Conservation (phyloP, 257 asterid genomes). For the Solanum chaucha region DNA sequence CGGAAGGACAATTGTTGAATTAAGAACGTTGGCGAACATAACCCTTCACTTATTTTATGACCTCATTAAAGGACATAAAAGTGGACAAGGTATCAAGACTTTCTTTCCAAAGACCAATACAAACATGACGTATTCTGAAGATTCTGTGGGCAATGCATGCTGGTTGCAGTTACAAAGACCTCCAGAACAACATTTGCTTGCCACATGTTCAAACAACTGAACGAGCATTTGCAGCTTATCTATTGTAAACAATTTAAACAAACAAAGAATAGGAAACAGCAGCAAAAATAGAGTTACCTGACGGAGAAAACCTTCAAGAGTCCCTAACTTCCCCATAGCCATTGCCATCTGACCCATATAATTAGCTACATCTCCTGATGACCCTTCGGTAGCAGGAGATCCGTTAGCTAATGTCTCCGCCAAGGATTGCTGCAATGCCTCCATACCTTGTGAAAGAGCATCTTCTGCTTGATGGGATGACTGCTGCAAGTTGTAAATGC, state of each 20-base stretch:
- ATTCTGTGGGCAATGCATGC: not conserved
- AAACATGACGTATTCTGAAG: not conserved
- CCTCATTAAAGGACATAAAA: not conserved
- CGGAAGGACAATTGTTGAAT: not conserved
- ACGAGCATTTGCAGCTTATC: not conserved
- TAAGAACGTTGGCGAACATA: not conserved
- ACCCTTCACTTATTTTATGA: not conserved
- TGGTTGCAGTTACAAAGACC: not conserved
- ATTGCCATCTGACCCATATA: constrained; percentile 99
- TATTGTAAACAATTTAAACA: not conserved
- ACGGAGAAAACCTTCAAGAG: constrained; percentile 74
- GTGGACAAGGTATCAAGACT: not conserved
- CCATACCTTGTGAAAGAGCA: constrained; percentile 95
- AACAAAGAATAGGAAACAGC: not conserved
- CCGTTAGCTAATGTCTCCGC: constrained; percentile 83
- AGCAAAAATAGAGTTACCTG: constrained; percentile 35
- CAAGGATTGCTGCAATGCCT: constrained; percentile 77
- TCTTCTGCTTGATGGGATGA: constrained; percentile 94
- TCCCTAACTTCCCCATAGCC: constrained; percentile 97
- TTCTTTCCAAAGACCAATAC: not conserved
- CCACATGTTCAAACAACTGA: not conserved
- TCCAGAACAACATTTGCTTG: not conserved
- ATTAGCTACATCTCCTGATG: constrained; percentile 79
- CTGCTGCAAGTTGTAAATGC: constrained; percentile 60
- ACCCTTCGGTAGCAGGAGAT: constrained; percentile 45